Evolutionary conservation across 331 rosid genomes (phyloP).

Genomic region (Ulmus americana): DNA sequence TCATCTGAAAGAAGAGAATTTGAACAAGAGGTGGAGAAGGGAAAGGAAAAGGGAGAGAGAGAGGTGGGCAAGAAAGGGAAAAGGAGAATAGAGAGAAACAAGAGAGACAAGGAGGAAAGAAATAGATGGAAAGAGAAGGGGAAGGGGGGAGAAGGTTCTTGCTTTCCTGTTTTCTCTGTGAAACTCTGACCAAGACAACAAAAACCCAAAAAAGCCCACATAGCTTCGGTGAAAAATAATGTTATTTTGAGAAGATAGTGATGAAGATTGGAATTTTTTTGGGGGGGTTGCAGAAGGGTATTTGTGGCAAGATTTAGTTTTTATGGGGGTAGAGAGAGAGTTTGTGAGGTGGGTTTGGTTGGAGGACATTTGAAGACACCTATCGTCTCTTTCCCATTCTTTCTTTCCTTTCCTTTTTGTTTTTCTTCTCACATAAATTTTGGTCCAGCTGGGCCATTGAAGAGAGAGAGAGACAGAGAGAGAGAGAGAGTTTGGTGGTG

Average conservation of each 20-base stretch:
- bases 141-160: constrained; percentile 62
- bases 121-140: constrained; percentile 20
- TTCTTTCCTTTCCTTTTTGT: constrained; percentile 36
- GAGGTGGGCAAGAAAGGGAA: constrained; percentile 16
- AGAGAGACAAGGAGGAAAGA: constrained; percentile 12
- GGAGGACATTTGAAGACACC: constrained; percentile 95
- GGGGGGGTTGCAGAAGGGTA: constrained; percentile 99
- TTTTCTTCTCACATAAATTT: constrained; percentile 68
- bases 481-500: constrained; percentile 46
- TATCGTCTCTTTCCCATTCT: constrained; percentile 36
- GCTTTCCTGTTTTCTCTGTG: constrained; percentile 96
- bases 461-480: constrained; percentile 52
- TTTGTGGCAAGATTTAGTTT: constrained; percentile 54
- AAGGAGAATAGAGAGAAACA: constrained; percentile 7
- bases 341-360: constrained; percentile 79
- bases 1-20: constrained; percentile 48
- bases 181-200: constrained; percentile 95
- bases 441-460: constrained; percentile 99
- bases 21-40: constrained; percentile 6
- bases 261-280: constrained; percentile 87
- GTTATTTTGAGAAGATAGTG: constrained; percentile 64
- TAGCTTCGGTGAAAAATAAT: constrained; percentile 88
- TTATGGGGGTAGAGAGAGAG: constrained; percentile 31
- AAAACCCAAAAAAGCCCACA: constrained; percentile 98
- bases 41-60: constrained; percentile 8